Base-by-base conservation (phyloP, 2,329 filamentous ascomycete genomes). In the Neopestalotiopsis sp. region DNA sequence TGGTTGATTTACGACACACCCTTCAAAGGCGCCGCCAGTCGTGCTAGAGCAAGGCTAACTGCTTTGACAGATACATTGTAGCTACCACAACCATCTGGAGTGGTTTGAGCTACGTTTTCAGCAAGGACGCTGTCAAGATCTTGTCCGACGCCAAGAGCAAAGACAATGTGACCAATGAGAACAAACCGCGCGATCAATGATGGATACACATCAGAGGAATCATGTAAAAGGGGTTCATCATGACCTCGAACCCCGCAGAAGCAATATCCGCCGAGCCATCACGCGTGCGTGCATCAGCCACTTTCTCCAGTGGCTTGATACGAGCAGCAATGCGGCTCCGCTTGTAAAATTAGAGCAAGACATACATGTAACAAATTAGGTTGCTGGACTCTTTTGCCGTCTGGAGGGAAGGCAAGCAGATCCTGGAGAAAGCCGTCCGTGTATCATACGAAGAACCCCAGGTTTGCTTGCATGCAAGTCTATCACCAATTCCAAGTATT, bases 41-140 rank as follows among this genome's bases (percentile, higher is more conserved):
- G 6, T 34, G 32, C 13, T 20, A 40, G 65, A 34, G 20, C 9
- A 28, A 74, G 65, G 75, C 84, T 74, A 75, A 81, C 68, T 73
- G 72, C 78, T 61, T 73, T 69, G 30, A 73, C 73, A 95, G 93
- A 77, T 95, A 93, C 74, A 81, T 97, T 14, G 95, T 99, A 2
- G 95, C 94, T 0, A 88, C 86, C 0, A 99, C 96, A 4, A 99
- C 96, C 0, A 81, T 97, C 5, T 98, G 95, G 93, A 98, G 94
- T 71, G 96, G 96, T 7, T 85, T 95, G 14, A 97, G 95, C 79
- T 99, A 99, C 78, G 86, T 97, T 6, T 97, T 92, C 78, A 93
- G 90, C 73, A 97, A 96, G 79, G 92, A 97, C 75, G 95, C 94
- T 0, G 95, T 98, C 40, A 97, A 92, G 79, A 98, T 98, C 68